Base-by-base conservation (phyloP, 2,329 filamentous ascomycete genomes). In the Colletotrichum gigasporum region DNA sequence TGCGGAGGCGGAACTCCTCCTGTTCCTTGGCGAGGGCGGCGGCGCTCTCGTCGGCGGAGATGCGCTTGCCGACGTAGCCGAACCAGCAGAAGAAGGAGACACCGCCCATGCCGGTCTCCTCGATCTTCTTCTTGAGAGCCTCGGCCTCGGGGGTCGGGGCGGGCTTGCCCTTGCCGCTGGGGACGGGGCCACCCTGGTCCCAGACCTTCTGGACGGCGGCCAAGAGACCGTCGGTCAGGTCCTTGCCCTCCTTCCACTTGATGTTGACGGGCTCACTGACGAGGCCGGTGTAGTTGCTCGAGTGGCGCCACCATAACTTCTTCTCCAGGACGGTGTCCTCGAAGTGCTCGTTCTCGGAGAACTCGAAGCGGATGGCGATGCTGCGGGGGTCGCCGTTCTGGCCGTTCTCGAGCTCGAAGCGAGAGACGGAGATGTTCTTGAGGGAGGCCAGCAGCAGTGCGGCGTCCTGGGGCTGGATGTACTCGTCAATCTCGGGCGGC, bases 51-150 rank as follows among this genome's bases (percentile, higher is more conserved):
- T 92, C 91, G 2, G 87, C 90, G 47, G 86, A 87, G 70, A 97
- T 81, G 72, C 87, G 87, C 68, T 87, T 82, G 68, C 88, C 92
- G 67, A 85, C 87, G 81, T 90, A 97, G 56, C 91, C 92, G 76
- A 97, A 97, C 86, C 91, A 96, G 62, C 89, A 88, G 75, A 97
- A 97, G 85, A 97, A 97, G 79, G 90, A 94, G 52, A 89, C 75
- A 5, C 85, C 89, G 45, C 87, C 88, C 66, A 91, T 84, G 47
- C 87, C 86, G 14, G 85, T 89, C 67, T 82, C 80, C 69, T 88
- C 83, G 66, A 86, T 87, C 80, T 85, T 84, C 70, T 80, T 80
- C 71, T 82, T 78, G 60, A 88, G 80, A 42, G 78, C 75, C 75
- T 83, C 82, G 73, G 85, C 81, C 71, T 81, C 78, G 50, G 80